phyloP scores from a whole-genome alignment of 345 rosid species.

The Eucalyptus cladocalyx region DNA sequence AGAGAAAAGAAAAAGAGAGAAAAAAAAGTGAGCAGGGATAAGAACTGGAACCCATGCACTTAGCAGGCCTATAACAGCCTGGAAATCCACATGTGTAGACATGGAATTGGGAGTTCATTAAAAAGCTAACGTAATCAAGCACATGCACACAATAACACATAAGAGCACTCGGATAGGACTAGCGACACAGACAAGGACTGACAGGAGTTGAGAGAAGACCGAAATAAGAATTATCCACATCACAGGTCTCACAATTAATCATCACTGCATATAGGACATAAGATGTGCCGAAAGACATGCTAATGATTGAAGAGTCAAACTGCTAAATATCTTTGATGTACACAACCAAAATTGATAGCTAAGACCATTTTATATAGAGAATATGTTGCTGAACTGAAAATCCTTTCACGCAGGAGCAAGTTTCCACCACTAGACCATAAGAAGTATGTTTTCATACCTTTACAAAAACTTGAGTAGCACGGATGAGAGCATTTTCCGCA shows the following conservation, averaged over 20 bases:
- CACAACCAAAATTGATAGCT: neutral
- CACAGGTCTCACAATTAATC: neutral
- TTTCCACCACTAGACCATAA: neutral
- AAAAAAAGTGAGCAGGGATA: neutral
- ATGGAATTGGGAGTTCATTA: neutral
- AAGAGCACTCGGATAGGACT: neutral
- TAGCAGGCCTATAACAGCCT: neutral
- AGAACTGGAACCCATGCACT: neutral
- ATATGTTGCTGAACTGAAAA: neutral
- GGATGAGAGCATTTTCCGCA: constrained; percentile 78
- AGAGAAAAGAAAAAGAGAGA: neutral
- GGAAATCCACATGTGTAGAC: neutral
- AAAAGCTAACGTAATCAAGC: neutral
- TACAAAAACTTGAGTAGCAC: constrained; percentile 93
- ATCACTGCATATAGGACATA: neutral
- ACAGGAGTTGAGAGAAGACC: neutral
- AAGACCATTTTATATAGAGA: neutral
- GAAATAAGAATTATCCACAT: neutral
- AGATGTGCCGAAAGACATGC: neutral
- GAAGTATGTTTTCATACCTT: constrained; percentile 40
- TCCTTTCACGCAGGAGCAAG: neutral
- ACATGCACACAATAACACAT: neutral
- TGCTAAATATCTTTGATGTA: neutral
- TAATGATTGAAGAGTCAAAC: neutral
- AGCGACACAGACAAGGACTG: neutral